Conservation (phyloP, 208 protist species). For the Phytomonas francai region DNA sequence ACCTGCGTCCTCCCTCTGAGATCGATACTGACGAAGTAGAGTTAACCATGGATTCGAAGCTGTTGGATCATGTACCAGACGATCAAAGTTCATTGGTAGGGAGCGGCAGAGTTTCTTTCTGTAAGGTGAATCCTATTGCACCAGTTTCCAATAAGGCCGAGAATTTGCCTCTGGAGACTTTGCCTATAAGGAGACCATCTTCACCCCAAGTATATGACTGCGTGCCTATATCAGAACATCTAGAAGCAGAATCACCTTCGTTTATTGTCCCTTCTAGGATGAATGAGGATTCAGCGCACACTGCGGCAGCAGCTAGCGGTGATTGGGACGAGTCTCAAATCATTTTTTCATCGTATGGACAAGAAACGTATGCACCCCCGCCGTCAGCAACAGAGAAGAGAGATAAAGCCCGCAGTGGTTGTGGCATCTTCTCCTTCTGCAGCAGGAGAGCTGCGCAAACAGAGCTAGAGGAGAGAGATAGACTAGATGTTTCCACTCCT, state of each 20-base stretch:
- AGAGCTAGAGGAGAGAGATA: not conserved
- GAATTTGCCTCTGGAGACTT: not conserved
- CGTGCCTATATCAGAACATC: not conserved
- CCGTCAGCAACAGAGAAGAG: not conserved
- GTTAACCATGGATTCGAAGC: not conserved
- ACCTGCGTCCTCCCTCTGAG: not conserved
- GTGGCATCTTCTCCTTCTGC: slow-evolving; percentile 6
- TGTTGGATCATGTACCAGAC: not conserved
- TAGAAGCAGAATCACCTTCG: not conserved
- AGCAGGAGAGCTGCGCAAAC: not conserved
- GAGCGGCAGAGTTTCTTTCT: not conserved
- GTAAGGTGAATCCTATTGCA: not conserved
- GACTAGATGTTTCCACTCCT: not conserved
- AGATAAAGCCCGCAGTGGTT: not conserved
- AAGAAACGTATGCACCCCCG: not conserved
- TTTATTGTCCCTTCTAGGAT: not conserved
- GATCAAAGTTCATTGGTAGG: not conserved
- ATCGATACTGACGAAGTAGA: not conserved
- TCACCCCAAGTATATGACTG: not conserved
- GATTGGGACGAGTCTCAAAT: not conserved
- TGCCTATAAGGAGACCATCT: not conserved
- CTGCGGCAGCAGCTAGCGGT: not conserved
- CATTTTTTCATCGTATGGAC: not conserved
- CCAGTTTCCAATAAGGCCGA: not conserved
- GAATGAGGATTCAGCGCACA: not conserved